These are phyloP conservation scores for Fraxinus latifolia DNA, from an alignment of 305 asterid species.

Conservation along the genomic window DNA sequence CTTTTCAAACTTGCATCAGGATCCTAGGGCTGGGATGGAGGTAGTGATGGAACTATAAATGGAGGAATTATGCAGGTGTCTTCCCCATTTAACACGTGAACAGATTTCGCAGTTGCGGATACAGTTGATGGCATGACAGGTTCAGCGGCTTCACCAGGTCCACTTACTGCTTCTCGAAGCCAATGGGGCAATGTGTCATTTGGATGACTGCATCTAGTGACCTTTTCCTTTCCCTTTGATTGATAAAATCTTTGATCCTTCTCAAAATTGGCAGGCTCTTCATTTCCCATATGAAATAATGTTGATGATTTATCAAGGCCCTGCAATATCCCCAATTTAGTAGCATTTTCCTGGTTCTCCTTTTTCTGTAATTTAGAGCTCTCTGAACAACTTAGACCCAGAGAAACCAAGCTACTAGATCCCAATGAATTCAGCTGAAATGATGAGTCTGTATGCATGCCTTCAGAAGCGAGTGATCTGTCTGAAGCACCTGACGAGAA, in stretches of 20 bases:
- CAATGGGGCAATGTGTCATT: constrained; percentile 75
- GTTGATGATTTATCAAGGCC: constrained; percentile 30
- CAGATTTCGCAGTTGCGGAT: constrained; percentile 76
- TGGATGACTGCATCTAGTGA: constrained; percentile 21
- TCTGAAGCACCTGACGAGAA: constrained; percentile 41
- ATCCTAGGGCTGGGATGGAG: neutral
- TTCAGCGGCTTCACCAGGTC: constrained; percentile 41
- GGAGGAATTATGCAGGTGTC: constrained; percentile 19
- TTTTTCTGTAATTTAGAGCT: constrained; percentile 36
- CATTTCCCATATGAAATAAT: constrained; percentile 25
- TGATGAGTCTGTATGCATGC: constrained; percentile 40
- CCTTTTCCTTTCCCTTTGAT: constrained; percentile 62
- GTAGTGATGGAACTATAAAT: neutral
- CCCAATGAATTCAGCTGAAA: constrained; percentile 65
- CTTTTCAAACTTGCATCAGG: constrained; percentile 39
- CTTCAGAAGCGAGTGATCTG: constrained; percentile 39
- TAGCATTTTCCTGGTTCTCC: constrained; percentile 44
- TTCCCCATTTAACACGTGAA: constrained; percentile 73
- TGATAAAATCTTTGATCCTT: constrained; percentile 32
- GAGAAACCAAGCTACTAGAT: constrained; percentile 48
- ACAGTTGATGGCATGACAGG: constrained; percentile 62
- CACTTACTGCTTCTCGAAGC: constrained; percentile 83
- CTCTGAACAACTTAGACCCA: constrained; percentile 30
- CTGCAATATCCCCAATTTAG: constrained; percentile 43
- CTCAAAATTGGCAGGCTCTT: constrained; percentile 29